Conservation (phyloP, 2,329 filamentous ascomycete genomes). For the Colletotrichum sp. region DNA sequence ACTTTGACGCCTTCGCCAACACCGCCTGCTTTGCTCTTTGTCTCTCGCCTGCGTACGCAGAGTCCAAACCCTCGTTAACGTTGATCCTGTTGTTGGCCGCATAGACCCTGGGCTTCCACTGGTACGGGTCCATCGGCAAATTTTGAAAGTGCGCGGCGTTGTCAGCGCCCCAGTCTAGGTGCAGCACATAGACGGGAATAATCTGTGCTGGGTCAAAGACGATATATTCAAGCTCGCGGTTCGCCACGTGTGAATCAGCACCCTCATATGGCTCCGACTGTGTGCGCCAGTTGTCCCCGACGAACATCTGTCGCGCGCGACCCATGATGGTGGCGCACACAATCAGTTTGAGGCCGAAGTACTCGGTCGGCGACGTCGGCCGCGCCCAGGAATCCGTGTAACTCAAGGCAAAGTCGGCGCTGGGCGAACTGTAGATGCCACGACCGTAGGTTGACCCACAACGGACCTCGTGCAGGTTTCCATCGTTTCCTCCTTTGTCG, state of each 20-base stretch:
- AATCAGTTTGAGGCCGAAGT: constrained; percentile 45
- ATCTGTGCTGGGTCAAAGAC: constrained; percentile 48
- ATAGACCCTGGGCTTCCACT: constrained; percentile 17
- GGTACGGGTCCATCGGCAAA: constrained; percentile 20
- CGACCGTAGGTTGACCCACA: constrained; percentile 44
- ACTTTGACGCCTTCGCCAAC: constrained; percentile 47
- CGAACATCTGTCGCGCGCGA: constrained; percentile 32
- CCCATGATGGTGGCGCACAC: constrained; percentile 54
- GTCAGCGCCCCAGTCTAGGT: constrained; percentile 44
- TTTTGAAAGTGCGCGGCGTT: constrained; percentile 28
- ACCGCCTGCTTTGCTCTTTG: constrained; percentile 40
- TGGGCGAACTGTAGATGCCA: constrained; percentile 50
- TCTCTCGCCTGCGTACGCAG: constrained; percentile 34
- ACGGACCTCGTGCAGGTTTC: constrained; percentile 27
- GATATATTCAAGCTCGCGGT: constrained; percentile 44
- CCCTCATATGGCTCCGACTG: constrained; percentile 29
- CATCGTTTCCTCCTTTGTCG: background rate
- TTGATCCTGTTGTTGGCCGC: constrained; percentile 18
- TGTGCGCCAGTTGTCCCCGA: constrained; percentile 30
- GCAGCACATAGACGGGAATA: constrained; percentile 49
- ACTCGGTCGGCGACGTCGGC: constrained; percentile 31
- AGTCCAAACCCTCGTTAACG: constrained; percentile 16
- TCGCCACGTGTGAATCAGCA: constrained; percentile 42
- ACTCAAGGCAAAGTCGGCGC: constrained; percentile 39
- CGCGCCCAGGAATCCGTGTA: constrained; percentile 36